Percentiles rank a stretch among this genome's conserved stretches.
Evolutionary conservation across 257 asterid species (phyloP).

Genomic region (Solanum clarkiae): DNA sequence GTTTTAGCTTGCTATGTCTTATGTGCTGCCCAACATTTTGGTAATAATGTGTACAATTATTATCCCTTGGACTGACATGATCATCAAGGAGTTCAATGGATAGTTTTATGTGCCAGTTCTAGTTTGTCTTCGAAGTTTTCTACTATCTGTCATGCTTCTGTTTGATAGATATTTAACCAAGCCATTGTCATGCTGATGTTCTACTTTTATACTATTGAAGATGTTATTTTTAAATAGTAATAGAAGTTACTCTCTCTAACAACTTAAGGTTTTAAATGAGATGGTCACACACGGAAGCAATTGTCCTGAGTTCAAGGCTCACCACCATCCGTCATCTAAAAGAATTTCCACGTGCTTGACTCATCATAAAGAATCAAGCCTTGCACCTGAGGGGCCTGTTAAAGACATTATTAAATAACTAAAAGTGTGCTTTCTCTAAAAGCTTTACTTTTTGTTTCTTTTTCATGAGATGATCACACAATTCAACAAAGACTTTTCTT

Average conservation of each 20-base stretch:
- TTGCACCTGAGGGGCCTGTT: not conserved
- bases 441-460: not conserved
- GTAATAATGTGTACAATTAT: not conserved
- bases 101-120: not conserved
- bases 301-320: not conserved
- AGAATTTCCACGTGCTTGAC: not conserved
- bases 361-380: not conserved
- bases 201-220: not conserved
- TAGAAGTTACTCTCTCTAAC: not conserved
- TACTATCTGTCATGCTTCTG: not conserved
- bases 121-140: not conserved
- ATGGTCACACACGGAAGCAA: not conserved
- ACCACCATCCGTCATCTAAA: not conserved
- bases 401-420: not conserved
- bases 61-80: not conserved
- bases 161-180: not conserved
- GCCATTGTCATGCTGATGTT: not conserved
- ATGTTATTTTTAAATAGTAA: not conserved
- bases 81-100: not conserved
- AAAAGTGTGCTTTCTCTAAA: not conserved
- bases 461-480: not conserved
- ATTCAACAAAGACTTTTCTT: not conserved
- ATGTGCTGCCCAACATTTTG: not conserved
- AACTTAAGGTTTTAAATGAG: not conserved
- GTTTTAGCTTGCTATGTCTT: not conserved